A percentile compares a stretch with the other conserved stretches of the same genome.
phyloP scores from a whole-genome alignment of 2,329 filamentous ascomycete genomes.

The Catunica adiposa region DNA sequence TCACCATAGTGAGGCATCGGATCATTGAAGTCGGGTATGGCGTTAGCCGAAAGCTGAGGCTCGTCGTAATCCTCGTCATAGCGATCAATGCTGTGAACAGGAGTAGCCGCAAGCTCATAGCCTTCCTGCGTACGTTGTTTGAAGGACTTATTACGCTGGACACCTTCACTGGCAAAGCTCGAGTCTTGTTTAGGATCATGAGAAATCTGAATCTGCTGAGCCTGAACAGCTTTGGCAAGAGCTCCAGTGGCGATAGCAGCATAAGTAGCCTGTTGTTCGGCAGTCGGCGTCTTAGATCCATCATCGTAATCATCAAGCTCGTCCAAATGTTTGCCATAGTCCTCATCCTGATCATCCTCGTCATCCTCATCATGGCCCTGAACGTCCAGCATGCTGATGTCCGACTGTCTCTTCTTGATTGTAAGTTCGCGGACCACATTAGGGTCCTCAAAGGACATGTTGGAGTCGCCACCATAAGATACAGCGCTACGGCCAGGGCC shows the following conservation, averaged over 20 bases:
- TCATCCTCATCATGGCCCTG: not conserved
- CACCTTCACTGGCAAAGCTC: slow-evolving; percentile 26
- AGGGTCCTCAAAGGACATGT: slow-evolving; percentile 21
- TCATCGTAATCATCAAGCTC: not conserved
- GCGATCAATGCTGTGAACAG: slow-evolving; percentile 41
- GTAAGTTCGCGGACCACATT: slow-evolving; percentile 10
- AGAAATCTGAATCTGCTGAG: slow-evolving; percentile 22
- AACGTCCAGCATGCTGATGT: slow-evolving; percentile 6
- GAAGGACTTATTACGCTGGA: slow-evolving; percentile 46
- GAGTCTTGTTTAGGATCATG: slow-evolving; percentile 20
- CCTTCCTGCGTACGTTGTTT: slow-evolving; percentile 46
- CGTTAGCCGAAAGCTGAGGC: not conserved
- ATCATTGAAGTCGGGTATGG: slow-evolving; percentile 42
- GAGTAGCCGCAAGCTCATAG: slow-evolving; percentile 37
- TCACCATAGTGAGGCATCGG: slow-evolving; percentile 67
- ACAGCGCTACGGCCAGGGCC: slow-evolving; percentile 20
- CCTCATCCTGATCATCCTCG: slow-evolving; percentile 1
- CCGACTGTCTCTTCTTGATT: slow-evolving; percentile 9
- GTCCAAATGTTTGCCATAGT: not conserved
- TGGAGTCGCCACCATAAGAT: slow-evolving; percentile 24
- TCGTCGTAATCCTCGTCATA: slow-evolving; percentile 25
- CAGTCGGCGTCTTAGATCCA: slow-evolving; percentile 31
- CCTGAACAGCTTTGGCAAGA: slow-evolving; percentile 35
- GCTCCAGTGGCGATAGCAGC: slow-evolving; percentile 41
- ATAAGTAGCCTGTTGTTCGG: slow-evolving; percentile 26